Percentiles rank a stretch among this genome's conserved stretches.
These are phyloP conservation scores for Puya raimondii DNA, from an alignment of 176 grass and related monocot genomes.

Conservation along the genomic window DNA sequence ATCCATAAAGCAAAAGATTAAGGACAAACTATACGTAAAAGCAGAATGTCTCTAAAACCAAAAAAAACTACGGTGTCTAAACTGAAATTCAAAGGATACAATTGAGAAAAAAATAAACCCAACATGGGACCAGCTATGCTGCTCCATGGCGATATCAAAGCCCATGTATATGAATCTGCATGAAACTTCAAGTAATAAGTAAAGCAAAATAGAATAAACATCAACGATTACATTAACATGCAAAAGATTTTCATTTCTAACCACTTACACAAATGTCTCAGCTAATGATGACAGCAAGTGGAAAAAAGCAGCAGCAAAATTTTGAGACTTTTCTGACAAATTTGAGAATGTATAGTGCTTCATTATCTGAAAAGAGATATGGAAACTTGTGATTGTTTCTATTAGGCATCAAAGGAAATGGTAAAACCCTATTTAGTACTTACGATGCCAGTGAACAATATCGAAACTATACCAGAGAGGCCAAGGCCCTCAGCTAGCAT, in stretches of 20 bases:
- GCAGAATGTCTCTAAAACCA: no score
- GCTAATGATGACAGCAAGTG: constrained; percentile 95
- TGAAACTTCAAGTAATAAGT: constrained; percentile 19
- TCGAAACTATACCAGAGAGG: constrained; percentile 95
- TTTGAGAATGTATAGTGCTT: constrained; percentile 97
- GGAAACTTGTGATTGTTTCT: no score
- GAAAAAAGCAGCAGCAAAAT: constrained; percentile 86
- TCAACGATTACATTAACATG: neutral
- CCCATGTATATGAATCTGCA: constrained; percentile 99
- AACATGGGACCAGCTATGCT: constrained; percentile 98
- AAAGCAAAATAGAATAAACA: neutral
- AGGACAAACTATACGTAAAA: constrained; percentile 30
- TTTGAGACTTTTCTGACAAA: constrained; percentile 90
- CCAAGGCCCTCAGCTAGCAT: constrained; percentile 99
- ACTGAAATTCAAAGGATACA: constrained; percentile 56
- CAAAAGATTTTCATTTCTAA: neutral
- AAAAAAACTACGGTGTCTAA: no score
- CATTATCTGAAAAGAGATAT: constrained; percentile 58
- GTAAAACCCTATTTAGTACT: constrained; percentile 6
- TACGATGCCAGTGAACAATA: constrained; percentile 99
- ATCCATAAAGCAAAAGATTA: constrained; percentile 28
- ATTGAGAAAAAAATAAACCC: constrained; percentile 99
- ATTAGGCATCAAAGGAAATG: no score
- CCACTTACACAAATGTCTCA: constrained; percentile 97
- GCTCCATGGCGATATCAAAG: constrained; percentile 98